These are phyloP conservation scores for Kluyveromyces wickerhamii DNA, from an alignment of 805 yeast genomes.

Conservation along the genomic window DNA sequence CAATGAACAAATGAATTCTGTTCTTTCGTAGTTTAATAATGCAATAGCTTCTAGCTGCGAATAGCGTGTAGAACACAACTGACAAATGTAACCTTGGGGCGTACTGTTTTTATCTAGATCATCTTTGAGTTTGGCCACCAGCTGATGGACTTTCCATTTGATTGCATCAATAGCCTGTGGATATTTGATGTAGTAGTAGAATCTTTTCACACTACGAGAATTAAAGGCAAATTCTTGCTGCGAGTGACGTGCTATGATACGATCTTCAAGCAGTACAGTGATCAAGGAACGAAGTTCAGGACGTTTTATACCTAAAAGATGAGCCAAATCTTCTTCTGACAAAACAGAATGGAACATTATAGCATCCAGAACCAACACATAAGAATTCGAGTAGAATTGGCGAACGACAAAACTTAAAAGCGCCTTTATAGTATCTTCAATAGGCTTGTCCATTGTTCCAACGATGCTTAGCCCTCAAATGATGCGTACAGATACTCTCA, in stretches of 20 bases:
- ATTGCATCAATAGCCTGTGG: constrained; percentile 93
- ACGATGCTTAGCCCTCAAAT: too few species aligned
- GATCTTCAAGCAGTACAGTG: constrained; percentile 75
- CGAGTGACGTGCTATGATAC: constrained; percentile 59
- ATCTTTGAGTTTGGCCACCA: constrained; percentile 70
- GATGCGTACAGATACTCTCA: too few species aligned
- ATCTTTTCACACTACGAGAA: constrained; percentile 59
- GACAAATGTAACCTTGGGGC: constrained; percentile 92
- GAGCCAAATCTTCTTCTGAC: constrained; percentile 84
- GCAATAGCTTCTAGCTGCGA: constrained; percentile 85
- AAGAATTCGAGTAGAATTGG: constrained; percentile 81
- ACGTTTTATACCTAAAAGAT: constrained; percentile 71
- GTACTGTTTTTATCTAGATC: constrained; percentile 79
- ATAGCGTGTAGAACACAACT: constrained; percentile 72
- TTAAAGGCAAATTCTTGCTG: constrained; percentile 65
- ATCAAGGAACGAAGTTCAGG: constrained; percentile 81
- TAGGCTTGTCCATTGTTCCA: constrained; percentile 27
- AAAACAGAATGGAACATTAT: constrained; percentile 79
- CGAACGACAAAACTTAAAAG: constrained; percentile 72
- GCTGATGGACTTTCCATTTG: constrained; percentile 90
- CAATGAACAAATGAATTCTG: constrained; percentile 75
- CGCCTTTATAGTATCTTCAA: constrained; percentile 35
- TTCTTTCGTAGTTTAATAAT: constrained; percentile 66
- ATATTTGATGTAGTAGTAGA: constrained; percentile 79
- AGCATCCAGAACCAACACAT: constrained; percentile 80